Evolutionary conservation across 192 early-diverging fungal species (phyloP).

Genomic region (Coemansia sp.): DNA sequence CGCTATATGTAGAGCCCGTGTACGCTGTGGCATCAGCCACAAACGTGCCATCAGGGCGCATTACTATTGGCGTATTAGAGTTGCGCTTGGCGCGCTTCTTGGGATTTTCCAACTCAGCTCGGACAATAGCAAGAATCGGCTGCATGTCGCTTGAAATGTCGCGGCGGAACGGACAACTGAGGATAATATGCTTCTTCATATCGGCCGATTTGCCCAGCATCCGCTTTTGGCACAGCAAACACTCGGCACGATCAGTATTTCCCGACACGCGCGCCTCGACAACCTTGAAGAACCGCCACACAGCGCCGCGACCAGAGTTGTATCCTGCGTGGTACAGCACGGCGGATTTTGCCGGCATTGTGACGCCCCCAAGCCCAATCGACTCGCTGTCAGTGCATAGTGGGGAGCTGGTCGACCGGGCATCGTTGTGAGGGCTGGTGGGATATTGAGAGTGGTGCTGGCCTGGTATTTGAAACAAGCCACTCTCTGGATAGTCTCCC

Average conservation of each 20-base stretch:
- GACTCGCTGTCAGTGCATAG: slow-evolving; percentile 4
- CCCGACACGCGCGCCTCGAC: slow-evolving; percentile 54
- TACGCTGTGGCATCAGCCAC: slow-evolving; percentile 23
- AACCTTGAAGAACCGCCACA: slow-evolving; percentile 55
- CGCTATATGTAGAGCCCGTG: background rate
- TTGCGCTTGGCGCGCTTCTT: slow-evolving; percentile 58
- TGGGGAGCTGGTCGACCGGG: slow-evolving; percentile 20
- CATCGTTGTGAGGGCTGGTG: slow-evolving; percentile 5
- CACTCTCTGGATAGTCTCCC: slow-evolving; percentile 10
- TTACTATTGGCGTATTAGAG: slow-evolving; percentile 44
- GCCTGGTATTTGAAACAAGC: slow-evolving; percentile 2
- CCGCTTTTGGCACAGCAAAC: slow-evolving; percentile 52
- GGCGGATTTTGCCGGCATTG: slow-evolving; percentile 44
- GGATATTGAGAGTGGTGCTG: slow-evolving; percentile 4
- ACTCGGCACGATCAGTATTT: slow-evolving; percentile 57
- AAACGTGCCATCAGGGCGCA: slow-evolving; percentile 50
- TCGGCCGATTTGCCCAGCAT: slow-evolving; percentile 59
- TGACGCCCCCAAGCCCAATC: slow-evolving; percentile 23
- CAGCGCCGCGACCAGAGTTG: slow-evolving; percentile 53
- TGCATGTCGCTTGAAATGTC: slow-evolving; percentile 45
- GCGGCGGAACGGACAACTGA: slow-evolving; percentile 39
- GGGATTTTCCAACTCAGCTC: slow-evolving; percentile 51
- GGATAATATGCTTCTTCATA: slow-evolving; percentile 57
- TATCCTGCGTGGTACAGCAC: slow-evolving; percentile 50
- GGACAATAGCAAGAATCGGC: slow-evolving; percentile 52